A percentile compares a stretch with the other conserved stretches of the same genome.
Conservation (phyloP, 1,284 basidiomycete species). For the Cutaneotrichosporon sp. region DNA sequence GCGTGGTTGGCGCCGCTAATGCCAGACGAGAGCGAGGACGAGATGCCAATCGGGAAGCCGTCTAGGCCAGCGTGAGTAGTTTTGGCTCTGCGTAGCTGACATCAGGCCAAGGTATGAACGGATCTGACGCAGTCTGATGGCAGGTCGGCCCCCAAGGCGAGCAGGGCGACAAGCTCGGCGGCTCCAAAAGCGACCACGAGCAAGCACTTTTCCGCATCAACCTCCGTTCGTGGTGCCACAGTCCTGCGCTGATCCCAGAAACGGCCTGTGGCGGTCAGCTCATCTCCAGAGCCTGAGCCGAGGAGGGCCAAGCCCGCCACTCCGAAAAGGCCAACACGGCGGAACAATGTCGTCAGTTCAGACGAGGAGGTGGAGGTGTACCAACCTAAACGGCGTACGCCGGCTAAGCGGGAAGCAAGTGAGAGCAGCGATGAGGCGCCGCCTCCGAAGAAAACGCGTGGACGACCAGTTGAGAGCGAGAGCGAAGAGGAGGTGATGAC, state of each 20-base stretch:
- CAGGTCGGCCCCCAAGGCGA: neutral
- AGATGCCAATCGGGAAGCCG: slow-evolving; percentile 22
- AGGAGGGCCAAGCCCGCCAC: too few relatives aligned
- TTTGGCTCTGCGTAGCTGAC: neutral
- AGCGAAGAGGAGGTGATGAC: slow-evolving; percentile 30
- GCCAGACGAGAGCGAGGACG: slow-evolving; percentile 42
- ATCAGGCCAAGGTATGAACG: neutral
- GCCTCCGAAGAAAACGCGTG: slow-evolving; percentile 20
- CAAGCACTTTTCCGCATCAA: slow-evolving; percentile 30
- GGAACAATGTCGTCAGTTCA: slow-evolving; percentile 6
- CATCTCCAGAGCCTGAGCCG: slow-evolving; percentile 10
- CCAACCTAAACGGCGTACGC: slow-evolving; percentile 11
- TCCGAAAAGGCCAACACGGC: too few relatives aligned
- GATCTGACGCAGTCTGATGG: neutral
- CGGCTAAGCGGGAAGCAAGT: neutral
- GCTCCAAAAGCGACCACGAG: too few relatives aligned
- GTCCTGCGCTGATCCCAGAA: slow-evolving; percentile 15
- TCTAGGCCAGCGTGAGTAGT: slow-evolving; percentile 21
- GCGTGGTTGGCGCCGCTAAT: slow-evolving; percentile 1
- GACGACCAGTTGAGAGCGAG: slow-evolving; percentile 20
- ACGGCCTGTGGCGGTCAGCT: slow-evolving; percentile 9
- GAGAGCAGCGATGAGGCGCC: slow-evolving; percentile 2
- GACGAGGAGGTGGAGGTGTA: slow-evolving; percentile 5
- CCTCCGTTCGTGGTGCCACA: slow-evolving; percentile 17
- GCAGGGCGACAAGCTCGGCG: too few relatives aligned